A percentile compares a stretch with the other conserved stretches of the same genome.
Evolutionary conservation across 73 alveolate genomes (phyloP).

Genomic region (Paramecium caudatum): DNA sequence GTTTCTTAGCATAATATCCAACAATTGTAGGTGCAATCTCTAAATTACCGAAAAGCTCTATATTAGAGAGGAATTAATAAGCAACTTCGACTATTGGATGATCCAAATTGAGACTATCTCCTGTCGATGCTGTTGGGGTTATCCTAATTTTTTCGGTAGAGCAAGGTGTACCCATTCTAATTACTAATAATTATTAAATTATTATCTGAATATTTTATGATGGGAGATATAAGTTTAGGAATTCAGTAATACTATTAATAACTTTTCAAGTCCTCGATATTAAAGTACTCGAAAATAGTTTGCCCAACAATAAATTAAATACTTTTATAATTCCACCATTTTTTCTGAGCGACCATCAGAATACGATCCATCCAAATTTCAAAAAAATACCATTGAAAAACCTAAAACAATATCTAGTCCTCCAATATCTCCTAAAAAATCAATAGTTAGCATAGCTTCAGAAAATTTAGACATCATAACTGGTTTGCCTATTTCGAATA

Average conservation of each 20-base stretch:
- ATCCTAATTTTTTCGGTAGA: neutral
- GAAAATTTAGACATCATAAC: slow-evolving; percentile 12
- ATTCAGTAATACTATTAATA: slow-evolving; percentile 12
- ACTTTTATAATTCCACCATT: slow-evolving; percentile 14
- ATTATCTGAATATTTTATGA: slow-evolving; percentile 14
- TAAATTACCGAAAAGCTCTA: neutral
- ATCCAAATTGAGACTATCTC: neutral
- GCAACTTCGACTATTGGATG: neutral
- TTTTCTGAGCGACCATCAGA: neutral
- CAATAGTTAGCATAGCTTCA: neutral
- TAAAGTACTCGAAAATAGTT: slow-evolving; percentile 38
- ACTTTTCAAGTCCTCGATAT: slow-evolving; percentile 27
- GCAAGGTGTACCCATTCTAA: neutral
- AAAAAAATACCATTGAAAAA: neutral
- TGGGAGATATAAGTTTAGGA: slow-evolving; percentile 49
- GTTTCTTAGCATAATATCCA: neutral
- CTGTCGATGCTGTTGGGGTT: neutral
- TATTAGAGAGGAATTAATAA: neutral
- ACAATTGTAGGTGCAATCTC: neutral
- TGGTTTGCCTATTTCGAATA: neutral
- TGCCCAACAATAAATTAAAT: slow-evolving; percentile 15
- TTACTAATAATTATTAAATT: neutral
- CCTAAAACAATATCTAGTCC: neutral
- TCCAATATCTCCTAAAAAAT: neutral
- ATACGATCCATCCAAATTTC: neutral